Conservation (phyloP, 495 filamentous ascomycete genomes). For the Monascus purpureus region DNA sequence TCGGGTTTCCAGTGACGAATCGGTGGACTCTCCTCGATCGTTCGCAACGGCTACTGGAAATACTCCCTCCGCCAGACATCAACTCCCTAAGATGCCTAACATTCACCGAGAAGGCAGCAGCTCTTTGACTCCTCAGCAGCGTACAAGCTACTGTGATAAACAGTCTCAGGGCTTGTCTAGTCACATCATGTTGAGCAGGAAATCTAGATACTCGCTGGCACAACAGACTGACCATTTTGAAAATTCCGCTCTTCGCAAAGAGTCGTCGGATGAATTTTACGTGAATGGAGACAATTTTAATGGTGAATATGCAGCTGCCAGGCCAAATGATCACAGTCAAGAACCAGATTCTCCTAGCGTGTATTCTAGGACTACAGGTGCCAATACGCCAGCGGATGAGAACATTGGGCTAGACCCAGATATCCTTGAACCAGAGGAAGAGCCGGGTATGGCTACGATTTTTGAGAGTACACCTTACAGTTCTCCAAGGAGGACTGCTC, state of each 20-base stretch:
- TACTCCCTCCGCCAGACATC: constrained; percentile 11
- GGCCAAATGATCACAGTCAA: neutral
- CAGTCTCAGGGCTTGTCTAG: neutral
- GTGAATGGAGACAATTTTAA: no score
- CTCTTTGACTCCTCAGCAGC: neutral
- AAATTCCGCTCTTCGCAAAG: neutral
- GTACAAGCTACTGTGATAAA: neutral
- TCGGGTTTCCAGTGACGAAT: constrained; percentile 20
- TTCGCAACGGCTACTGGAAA: constrained; percentile 17
- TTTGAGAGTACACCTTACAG: constrained; percentile 25
- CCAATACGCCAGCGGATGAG: constrained; percentile 19
- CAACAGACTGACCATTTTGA: neutral
- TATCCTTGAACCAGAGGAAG: constrained; percentile 7
- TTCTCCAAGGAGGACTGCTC: constrained; percentile 12
- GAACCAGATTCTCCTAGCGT: constrained; percentile 31
- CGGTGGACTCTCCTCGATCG: constrained; percentile 15
- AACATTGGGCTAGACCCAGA: constrained; percentile 3
- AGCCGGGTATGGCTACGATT: constrained; percentile 31
- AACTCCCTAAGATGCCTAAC: neutral
- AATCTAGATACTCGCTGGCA: neutral
- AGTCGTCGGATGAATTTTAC: no score
- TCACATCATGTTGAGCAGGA: neutral
- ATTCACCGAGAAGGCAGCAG: neutral
- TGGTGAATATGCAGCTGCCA: no score
- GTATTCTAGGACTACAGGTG: constrained; percentile 42